Percentiles rank a stretch among this genome's conserved stretches.
These are phyloP conservation scores for Saccharomyces hybrid DNA, from an alignment of 1,139 yeast species.

Conservation along the genomic window DNA sequence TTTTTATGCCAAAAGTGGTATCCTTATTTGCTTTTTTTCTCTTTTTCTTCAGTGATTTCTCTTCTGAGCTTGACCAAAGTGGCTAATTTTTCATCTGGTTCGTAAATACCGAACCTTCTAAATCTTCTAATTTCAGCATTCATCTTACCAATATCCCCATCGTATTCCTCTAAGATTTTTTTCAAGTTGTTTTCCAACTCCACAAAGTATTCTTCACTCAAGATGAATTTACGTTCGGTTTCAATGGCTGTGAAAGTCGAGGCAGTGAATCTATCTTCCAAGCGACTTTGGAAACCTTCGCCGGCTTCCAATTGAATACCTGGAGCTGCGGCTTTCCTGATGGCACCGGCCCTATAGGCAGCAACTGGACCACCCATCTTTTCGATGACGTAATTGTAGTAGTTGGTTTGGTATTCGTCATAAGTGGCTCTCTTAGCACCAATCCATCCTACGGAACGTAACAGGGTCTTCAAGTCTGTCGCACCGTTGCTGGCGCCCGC, in stretches of 20 bases:
- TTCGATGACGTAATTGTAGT: conserved; percentile 57
- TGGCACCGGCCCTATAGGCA: conserved; percentile 69
- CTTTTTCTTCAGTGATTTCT: conserved; percentile 10
- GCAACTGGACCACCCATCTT: conserved; percentile 70
- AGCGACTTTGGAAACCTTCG: conserved; percentile 74
- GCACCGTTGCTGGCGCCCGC: conserved; percentile 5
- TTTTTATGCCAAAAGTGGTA: not conserved
- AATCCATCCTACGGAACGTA: conserved; percentile 81
- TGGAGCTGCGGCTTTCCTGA: conserved; percentile 50
- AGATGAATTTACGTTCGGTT: conserved; percentile 37
- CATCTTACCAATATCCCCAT: conserved; percentile 29
- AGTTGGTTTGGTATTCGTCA: conserved; percentile 64
- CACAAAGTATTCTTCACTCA: conserved; percentile 48
- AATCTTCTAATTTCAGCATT: conserved; percentile 35
- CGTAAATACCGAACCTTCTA: conserved; percentile 57
- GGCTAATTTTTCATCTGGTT: conserved; percentile 39
- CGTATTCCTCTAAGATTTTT: conserved; percentile 22
- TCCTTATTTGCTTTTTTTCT: conserved; percentile 9
- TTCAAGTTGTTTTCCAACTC: conserved; percentile 43
- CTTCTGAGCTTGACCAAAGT: conserved; percentile 33
- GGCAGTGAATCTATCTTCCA: conserved; percentile 30
- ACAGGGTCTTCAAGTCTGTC: conserved; percentile 28
- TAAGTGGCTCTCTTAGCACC: conserved; percentile 70
- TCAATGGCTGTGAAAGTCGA: conserved; percentile 32
- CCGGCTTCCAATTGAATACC: conserved; percentile 61